Evolutionary conservation across 2,329 filamentous ascomycete species (phyloP), one percentile per base, ranked within the genome.

Genomic region (Chaetomiaceae sp.): DNA sequence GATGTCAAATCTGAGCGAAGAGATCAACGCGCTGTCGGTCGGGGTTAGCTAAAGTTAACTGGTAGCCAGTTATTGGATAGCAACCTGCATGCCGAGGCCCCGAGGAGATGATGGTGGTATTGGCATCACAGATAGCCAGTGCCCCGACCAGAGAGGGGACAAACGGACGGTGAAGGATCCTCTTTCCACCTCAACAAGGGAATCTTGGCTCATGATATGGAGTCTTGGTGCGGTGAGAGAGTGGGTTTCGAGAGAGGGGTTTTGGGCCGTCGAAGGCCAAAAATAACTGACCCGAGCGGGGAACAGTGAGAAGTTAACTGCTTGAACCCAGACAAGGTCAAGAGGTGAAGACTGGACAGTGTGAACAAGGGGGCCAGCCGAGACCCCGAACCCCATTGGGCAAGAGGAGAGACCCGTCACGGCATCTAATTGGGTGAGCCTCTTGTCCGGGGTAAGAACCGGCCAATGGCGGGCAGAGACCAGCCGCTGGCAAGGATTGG

Each of bases 401-500:
- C 14, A 33, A 44, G 34, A 12, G n/a, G n/a, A n/a, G n/a, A n/a
- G n/a, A n/a, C n/a, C n/a, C 10, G 16, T 5, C 17, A n/a, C 12
- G 2, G 21, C 14, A 8, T 23, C 16, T 37, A 30, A 53, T 47
- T 54, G 51, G 51, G 2, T 17, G 12, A 34, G 30, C 16, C 12
- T 16, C n/a, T 41, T 2, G n/a, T 19, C 10, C 19, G 12, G 12
- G 14, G 39, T 14, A n/a, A 42, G n/a, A n/a, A 38, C 4, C 10
- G 5, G 13, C 45, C 53, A 55, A 55, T 55, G 31, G 38, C 27
- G 31, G 40, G 12, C 21, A 38, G 33, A 19, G 42, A 44, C 38
- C 47, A 48, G 16, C 47, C 50, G 54, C 50, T 39, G 6, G 43
- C 16, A 19, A 46, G 16, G 31, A 30, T 35, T 38, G 27, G 48